phyloP scores from a whole-genome alignment of 2,329 filamentous ascomycete species.

The Simplicillium sp. region DNA sequence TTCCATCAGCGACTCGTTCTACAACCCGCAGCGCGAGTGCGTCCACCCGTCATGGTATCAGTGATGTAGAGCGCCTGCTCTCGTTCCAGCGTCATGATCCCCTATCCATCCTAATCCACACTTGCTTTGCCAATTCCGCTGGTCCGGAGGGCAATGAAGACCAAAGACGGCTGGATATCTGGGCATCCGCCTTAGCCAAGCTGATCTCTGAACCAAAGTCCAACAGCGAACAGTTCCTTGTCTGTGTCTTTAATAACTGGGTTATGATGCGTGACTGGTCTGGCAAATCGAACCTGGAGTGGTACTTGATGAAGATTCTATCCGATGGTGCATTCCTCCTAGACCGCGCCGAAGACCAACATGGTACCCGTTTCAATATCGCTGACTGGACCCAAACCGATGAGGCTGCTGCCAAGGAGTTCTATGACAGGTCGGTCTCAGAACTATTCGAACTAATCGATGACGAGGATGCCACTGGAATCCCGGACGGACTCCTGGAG shows the following conservation, averaged over 20 bases:
- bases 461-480: constrained; percentile 72
- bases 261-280: constrained; percentile 82
- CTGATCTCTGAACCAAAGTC: constrained; percentile 70
- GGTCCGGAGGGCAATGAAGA: constrained; percentile 77
- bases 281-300: constrained; percentile 80
- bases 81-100: constrained; percentile 86
- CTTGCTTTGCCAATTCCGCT: constrained; percentile 79
- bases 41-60: constrained; percentile 33
- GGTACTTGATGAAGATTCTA: constrained; percentile 89
- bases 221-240: constrained; percentile 70
- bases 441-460: constrained; percentile 80
- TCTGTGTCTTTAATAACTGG: constrained; percentile 81
- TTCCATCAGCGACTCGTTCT: constrained; percentile 54
- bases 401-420: constrained; percentile 74
- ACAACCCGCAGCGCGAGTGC: constrained; percentile 35
- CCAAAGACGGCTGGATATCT: constrained; percentile 68
- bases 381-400: constrained; percentile 69
- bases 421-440: constrained; percentile 74
- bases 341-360: constrained; percentile 73
- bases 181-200: constrained; percentile 79
- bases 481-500: constrained; percentile 76
- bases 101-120: constrained; percentile 75
- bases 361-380: constrained; percentile 60
- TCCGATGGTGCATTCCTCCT: constrained; percentile 87
- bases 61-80: constrained; percentile 65